phyloP scores from a whole-genome alignment of 73 alveolate species.

The Stentor roeselii region DNA sequence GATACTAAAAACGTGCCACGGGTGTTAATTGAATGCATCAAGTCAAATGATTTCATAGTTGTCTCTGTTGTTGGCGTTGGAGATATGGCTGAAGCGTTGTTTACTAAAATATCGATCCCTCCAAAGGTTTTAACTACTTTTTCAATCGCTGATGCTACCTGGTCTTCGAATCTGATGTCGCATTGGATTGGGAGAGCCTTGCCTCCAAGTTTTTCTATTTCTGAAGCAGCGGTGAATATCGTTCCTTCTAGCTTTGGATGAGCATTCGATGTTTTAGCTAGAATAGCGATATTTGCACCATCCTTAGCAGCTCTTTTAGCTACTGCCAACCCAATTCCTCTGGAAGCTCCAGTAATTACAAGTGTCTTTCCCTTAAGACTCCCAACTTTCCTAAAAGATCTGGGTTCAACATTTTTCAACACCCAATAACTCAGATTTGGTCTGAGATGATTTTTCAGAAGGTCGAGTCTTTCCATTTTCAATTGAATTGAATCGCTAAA shows the following conservation, averaged over 20 bases:
- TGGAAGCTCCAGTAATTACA: slow-evolving; percentile 79
- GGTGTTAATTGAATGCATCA: slow-evolving; percentile 66
- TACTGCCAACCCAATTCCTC: slow-evolving; percentile 86
- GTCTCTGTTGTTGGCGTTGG: slow-evolving; percentile 55
- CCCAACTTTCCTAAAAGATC: slow-evolving; percentile 35
- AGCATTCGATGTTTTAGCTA: slow-evolving; percentile 82
- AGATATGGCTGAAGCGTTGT: slow-evolving; percentile 80
- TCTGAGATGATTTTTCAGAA: not conserved
- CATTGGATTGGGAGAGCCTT: slow-evolving; percentile 71
- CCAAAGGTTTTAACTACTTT: slow-evolving; percentile 71
- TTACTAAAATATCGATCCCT: slow-evolving; percentile 77
- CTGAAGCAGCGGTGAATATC: slow-evolving; percentile 79
- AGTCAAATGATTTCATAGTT: slow-evolving; percentile 63
- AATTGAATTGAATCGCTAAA: no score
- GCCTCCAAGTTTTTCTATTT: slow-evolving; percentile 74
- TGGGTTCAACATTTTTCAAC: not conserved
- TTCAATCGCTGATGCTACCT: slow-evolving; percentile 64
- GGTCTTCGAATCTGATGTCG: slow-evolving; percentile 81
- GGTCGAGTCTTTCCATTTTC: not conserved
- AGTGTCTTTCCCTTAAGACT: slow-evolving; percentile 75
- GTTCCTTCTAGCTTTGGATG: slow-evolving; percentile 77
- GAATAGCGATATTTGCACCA: slow-evolving; percentile 86
- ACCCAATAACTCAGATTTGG: not conserved
- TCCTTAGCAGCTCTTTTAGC: slow-evolving; percentile 80
- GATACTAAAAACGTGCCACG: slow-evolving; percentile 76